A percentile compares a stretch with the other conserved stretches of the same genome.
These are phyloP conservation scores for Populus hybrid DNA, from an alignment of 441 rosid genomes.

Conservation along the genomic window DNA sequence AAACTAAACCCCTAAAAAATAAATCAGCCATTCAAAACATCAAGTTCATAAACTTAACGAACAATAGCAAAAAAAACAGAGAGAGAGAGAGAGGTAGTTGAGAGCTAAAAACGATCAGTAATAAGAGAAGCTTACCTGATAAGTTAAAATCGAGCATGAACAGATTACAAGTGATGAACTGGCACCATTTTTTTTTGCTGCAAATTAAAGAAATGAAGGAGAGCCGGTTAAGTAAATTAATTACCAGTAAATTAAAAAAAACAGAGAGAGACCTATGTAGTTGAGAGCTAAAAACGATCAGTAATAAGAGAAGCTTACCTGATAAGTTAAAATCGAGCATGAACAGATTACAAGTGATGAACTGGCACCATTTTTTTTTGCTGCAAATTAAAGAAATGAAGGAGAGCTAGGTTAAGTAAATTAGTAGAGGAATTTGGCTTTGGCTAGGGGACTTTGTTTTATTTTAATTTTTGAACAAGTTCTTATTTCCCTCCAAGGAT, in stretches of 20 bases:
- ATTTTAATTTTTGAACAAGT: constrained; percentile 3
- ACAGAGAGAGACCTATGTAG: not conserved
- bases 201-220: constrained; percentile 6
- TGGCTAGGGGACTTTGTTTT: constrained; percentile 5
- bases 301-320: constrained; percentile 21
- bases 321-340: constrained; percentile 3
- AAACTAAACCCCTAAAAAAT: not conserved
- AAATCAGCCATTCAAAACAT: not conserved
- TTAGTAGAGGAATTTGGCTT: not conserved
- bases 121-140: constrained; percentile 19
- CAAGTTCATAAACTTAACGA: constrained; percentile 4
- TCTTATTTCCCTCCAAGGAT: constrained; percentile 52
- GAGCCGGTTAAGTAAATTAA: constrained; percentile 1
- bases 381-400: constrained; percentile 6
- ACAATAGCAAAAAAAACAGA: not conserved
- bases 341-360: constrained; percentile 14
- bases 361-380: constrained; percentile 9
- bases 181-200: constrained; percentile 9
- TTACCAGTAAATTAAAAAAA: not conserved
- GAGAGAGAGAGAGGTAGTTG: constrained; percentile 5
- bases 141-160: constrained; percentile 6
- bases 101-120: not conserved
- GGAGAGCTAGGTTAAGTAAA: not conserved
- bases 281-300: not conserved
- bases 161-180: constrained; percentile 13